A percentile compares a stretch with the other conserved stretches of the same genome.
Conservation (phyloP, 257 asterid species). For the Ehretia macrophylla region DNA sequence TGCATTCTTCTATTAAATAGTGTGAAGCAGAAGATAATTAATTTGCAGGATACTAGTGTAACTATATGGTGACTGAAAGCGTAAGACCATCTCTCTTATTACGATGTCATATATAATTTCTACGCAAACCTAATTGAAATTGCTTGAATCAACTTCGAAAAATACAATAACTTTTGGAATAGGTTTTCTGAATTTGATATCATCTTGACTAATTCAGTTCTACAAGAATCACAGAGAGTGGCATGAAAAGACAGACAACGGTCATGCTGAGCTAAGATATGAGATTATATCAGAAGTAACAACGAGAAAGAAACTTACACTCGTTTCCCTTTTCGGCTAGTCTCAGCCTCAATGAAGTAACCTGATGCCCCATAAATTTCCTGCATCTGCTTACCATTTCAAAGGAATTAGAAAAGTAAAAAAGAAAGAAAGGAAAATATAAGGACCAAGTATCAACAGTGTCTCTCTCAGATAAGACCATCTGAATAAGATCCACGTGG, state of each 20-base stretch:
- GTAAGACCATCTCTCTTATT: too few relatives aligned
- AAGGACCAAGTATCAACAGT: background rate
- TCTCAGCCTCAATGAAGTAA: conserved; percentile 55
- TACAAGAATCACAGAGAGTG: background rate
- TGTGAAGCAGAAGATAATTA: too few relatives aligned
- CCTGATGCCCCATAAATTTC: conserved; percentile 90
- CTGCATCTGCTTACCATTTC: conserved; percentile 56
- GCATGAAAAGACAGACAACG: background rate
- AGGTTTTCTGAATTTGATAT: too few relatives aligned
- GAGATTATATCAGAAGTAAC: background rate
- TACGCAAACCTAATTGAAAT: too few relatives aligned
- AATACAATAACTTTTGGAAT: too few relatives aligned
- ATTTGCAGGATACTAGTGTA: too few relatives aligned
- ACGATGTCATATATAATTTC: too few relatives aligned
- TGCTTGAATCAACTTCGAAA: too few relatives aligned
- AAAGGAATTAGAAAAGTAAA: conserved; percentile 15
- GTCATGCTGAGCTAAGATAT: background rate
- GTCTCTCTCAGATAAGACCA: background rate
- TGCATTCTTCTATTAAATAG: too few relatives aligned
- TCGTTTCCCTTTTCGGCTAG: conserved; percentile 35
- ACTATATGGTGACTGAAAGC: too few relatives aligned
- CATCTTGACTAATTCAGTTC: background rate
- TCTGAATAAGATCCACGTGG: too few relatives aligned
- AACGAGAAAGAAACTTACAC: conserved; percentile 31
- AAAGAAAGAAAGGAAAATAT: background rate